These are phyloP conservation scores for Saksenaea vasiformis DNA, from an alignment of 371 early-diverging fungal genomes.

Conservation along the genomic window DNA sequence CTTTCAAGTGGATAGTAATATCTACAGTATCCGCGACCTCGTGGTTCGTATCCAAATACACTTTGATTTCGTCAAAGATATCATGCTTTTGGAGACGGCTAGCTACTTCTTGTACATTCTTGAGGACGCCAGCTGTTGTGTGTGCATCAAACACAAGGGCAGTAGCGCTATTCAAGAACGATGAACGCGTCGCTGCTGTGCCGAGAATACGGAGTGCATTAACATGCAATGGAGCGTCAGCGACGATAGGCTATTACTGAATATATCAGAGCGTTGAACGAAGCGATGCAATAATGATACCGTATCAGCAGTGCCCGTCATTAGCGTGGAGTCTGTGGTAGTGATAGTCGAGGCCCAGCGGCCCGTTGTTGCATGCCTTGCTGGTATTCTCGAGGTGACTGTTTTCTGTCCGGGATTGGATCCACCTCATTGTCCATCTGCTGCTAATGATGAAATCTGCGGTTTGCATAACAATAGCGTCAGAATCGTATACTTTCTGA, in stretches of 20 bases:
- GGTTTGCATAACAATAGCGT: too few relatives aligned
- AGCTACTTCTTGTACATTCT: constrained; percentile 59
- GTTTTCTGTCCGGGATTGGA: too few relatives aligned
- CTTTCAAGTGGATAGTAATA: constrained; percentile 57
- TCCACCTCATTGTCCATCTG: too few relatives aligned
- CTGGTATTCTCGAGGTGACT: not conserved
- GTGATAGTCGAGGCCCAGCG: not conserved
- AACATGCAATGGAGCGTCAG: constrained; percentile 49
- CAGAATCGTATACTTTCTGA: too few relatives aligned
- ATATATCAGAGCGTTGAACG: not conserved
- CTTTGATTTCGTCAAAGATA: constrained; percentile 72
- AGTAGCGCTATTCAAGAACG: constrained; percentile 43
- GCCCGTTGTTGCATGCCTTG: not conserved
- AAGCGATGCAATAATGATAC: not conserved
- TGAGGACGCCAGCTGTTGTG: constrained; percentile 64
- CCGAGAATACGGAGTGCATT: constrained; percentile 42
- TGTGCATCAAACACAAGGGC: constrained; percentile 44
- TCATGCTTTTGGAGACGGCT: constrained; percentile 70
- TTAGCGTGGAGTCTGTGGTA: not conserved
- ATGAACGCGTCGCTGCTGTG: constrained; percentile 34
- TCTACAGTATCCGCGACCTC: constrained; percentile 55
- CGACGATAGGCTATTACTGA: constrained; percentile 1
- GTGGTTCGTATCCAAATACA: constrained; percentile 65
- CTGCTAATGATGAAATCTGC: too few relatives aligned
- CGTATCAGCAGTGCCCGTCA: constrained; percentile 7